phyloP scores from a whole-genome alignment of 2,329 filamentous ascomycete species.

The Neodidymelliopsis sp. region DNA sequence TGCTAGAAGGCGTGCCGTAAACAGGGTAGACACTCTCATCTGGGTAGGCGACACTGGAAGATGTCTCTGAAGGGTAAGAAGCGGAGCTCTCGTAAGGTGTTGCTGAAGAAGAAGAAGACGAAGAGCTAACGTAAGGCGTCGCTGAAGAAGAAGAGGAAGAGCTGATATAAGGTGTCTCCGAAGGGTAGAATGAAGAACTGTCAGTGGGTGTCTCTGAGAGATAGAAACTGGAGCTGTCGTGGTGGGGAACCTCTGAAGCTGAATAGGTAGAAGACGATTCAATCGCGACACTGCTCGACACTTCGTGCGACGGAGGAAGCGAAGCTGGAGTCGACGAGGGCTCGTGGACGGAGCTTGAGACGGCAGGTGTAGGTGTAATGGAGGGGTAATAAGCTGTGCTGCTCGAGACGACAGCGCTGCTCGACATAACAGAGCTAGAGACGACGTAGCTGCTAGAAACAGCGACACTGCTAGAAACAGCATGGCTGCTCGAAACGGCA shows the following conservation, averaged over 20 bases:
- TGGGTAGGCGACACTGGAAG: conserved; percentile 7
- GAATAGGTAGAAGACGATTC: conserved; percentile 1
- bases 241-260: neutral
- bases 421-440: conserved; percentile 6
- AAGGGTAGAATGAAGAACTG: conserved; percentile 4
- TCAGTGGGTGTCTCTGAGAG: too few species aligned
- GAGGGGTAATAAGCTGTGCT: conserved; percentile 5
- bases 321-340: conserved; percentile 3
- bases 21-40: conserved; percentile 5
- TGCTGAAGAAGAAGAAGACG: neutral
- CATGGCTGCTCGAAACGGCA: too few species aligned
- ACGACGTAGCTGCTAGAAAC: neutral
- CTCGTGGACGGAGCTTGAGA: conserved; percentile 11
- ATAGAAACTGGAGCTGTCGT: too few species aligned
- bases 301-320: neutral
- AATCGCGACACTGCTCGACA: conserved; percentile 1
- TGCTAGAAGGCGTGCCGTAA: conserved; percentile 6
- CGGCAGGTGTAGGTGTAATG: neutral
- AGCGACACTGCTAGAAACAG: too few species aligned
- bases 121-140: conserved; percentile 7
- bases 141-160: conserved; percentile 2
- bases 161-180: conserved; percentile 4
- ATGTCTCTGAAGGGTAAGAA: conserved; percentile 1
- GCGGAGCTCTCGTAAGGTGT: neutral
- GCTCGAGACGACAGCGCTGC: too few species aligned